Conservation (phyloP, 129 eudicot species). For the Rutidosis leptorrhynchoides region DNA sequence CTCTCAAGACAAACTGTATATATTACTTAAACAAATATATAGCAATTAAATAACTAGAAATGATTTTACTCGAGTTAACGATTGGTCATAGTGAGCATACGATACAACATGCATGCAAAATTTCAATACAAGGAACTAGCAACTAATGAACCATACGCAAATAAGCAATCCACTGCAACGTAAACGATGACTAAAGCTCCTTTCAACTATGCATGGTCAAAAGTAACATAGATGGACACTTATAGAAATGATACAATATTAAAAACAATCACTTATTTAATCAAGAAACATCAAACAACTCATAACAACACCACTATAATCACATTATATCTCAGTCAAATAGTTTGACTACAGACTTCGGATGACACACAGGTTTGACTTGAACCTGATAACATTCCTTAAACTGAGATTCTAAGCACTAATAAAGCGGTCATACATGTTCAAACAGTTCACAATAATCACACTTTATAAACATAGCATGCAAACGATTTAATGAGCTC, state of each 20-base stretch:
- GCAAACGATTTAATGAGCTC: background rate
- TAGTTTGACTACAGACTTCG: background rate
- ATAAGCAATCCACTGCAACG: background rate
- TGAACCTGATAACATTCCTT: background rate
- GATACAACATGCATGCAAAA: background rate
- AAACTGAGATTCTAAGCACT: background rate
- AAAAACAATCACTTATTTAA: background rate
- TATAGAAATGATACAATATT: background rate
- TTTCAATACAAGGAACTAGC: background rate
- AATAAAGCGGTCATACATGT: constrained; percentile 11
- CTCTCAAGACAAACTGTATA: background rate
- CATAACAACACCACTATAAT: background rate
- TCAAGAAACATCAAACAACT: background rate
- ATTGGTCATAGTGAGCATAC: background rate
- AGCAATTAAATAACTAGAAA: too few species aligned
- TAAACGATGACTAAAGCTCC: constrained; percentile 3
- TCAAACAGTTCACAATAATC: constrained; percentile 21
- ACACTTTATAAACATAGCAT: background rate
- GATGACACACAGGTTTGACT: background rate
- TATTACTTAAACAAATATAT: too few species aligned
- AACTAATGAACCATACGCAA: background rate
- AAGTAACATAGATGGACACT: background rate
- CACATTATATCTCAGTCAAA: constrained; percentile 1
- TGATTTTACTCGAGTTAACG: too few species aligned
- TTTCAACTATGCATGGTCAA: constrained; percentile 6